Percentiles rank a stretch among this genome's conserved stretches.
phyloP scores from a whole-genome alignment of 495 filamentous ascomycete species.

The Poronia punctata region DNA sequence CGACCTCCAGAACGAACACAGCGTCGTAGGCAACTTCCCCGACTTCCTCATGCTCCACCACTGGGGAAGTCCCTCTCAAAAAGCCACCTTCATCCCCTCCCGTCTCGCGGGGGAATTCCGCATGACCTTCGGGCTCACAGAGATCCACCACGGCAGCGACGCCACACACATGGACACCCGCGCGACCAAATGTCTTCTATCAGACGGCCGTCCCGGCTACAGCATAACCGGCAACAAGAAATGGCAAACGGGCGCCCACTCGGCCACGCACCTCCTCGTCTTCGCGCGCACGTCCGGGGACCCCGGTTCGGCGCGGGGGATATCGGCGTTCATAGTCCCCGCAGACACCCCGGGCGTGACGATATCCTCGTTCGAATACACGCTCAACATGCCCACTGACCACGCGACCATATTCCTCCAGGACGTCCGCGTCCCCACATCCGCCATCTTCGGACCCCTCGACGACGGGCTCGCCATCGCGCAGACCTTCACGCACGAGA shows the following conservation, averaged over 20 bases:
- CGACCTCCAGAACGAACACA: conserved; percentile 56
- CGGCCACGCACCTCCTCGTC: conserved; percentile 51
- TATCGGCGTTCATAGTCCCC: conserved; percentile 53
- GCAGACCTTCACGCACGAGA: conserved; percentile 58
- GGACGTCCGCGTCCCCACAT: conserved; percentile 41
- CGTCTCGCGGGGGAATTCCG: conserved; percentile 42
- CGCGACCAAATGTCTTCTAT: conserved; percentile 3
- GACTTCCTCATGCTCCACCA: conserved; percentile 51
- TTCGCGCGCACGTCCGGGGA: conserved; percentile 48
- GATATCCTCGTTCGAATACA: conserved; percentile 52
- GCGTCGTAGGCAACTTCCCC: conserved; percentile 53
- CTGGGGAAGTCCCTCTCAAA: conserved; percentile 46
- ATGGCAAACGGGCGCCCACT: conserved; percentile 56
- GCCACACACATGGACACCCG: conserved; percentile 50
- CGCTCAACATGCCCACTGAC: conserved; percentile 57
- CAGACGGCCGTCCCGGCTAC: conserved; percentile 37
- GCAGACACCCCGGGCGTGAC: conserved; percentile 36
- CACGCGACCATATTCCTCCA: conserved; percentile 42
- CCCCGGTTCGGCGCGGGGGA: conserved; percentile 41
- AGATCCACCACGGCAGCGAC: conserved; percentile 54
- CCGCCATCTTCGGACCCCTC: conserved; percentile 40
- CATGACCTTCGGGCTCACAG: conserved; percentile 53
- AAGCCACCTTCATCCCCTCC: conserved; percentile 38
- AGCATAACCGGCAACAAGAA: conserved; percentile 50
- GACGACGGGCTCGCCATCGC: conserved; percentile 48